Conservation (phyloP, 108 stramenopile genomes). For the Pseudonitzschia multiseries region DNA sequence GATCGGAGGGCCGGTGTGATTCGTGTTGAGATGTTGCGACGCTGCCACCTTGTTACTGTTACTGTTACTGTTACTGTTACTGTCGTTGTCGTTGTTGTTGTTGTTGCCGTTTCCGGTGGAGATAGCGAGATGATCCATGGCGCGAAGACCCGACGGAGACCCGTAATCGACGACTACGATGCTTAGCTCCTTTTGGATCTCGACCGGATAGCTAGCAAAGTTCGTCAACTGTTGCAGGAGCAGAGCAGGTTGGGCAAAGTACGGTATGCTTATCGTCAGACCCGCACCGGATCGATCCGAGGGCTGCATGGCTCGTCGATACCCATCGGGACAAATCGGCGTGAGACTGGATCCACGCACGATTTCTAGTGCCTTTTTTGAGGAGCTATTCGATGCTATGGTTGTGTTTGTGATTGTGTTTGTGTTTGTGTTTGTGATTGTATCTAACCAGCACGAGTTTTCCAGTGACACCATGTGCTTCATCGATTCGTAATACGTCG, state of each 20-base stretch:
- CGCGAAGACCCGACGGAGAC: conserved; percentile 27
- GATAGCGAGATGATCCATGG: conserved; percentile 14
- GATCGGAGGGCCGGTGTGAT: not conserved
- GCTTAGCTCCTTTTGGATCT: conserved; percentile 14
- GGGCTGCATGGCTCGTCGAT: not conserved
- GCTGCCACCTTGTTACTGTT: too few relatives aligned
- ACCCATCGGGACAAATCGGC: conserved; percentile 1
- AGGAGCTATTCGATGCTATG: not conserved
- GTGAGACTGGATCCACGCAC: not conserved
- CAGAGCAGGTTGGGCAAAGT: conserved; percentile 33
- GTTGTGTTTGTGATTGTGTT: too few relatives aligned
- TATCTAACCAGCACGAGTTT: conserved; percentile 2
- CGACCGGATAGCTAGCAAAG: conserved; percentile 26
- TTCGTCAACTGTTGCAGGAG: conserved; percentile 24
- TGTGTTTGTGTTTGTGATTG: too few relatives aligned
- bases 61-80: too few relatives aligned
- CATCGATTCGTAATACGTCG: conserved; percentile 11
- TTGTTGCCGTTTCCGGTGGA: too few relatives aligned
- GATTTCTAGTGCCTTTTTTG: not conserved
- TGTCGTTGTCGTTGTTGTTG: too few relatives aligned
- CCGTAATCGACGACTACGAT: conserved; percentile 30
- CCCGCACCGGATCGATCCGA: conserved; percentile 7
- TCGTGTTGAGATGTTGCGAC: conserved; percentile 6
- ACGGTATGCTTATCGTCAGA: conserved; percentile 29
- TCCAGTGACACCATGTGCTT: not conserved